Conservation (phyloP, 352 stramenopile species). For the Pythium insidiosum region DNA sequence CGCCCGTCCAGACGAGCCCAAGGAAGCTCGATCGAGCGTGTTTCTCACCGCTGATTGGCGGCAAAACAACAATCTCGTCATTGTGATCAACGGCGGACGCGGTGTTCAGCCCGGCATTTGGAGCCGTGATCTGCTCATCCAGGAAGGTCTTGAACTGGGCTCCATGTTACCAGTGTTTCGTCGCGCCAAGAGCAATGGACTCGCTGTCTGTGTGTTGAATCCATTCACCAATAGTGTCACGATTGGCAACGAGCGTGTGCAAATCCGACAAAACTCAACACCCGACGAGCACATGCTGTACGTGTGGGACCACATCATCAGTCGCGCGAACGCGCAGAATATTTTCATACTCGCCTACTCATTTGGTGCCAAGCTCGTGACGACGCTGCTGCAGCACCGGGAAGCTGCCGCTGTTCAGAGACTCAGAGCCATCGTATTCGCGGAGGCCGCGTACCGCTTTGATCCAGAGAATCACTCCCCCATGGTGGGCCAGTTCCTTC, state of each 20-base stretch:
- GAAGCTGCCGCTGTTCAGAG: slow-evolving; percentile 45
- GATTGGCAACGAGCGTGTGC: slow-evolving; percentile 35
- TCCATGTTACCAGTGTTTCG: slow-evolving; percentile 73
- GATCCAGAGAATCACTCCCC: slow-evolving; percentile 40
- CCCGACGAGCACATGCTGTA: slow-evolving; percentile 68
- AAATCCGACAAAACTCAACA: slow-evolving; percentile 49
- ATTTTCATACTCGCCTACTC: slow-evolving; percentile 64
- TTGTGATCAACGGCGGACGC: slow-evolving; percentile 63
- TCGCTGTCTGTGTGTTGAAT: slow-evolving; percentile 59
- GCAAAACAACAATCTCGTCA: slow-evolving; percentile 41
- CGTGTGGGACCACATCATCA: slow-evolving; percentile 72
- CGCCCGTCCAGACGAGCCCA: slow-evolving; percentile 41
- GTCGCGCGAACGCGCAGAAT: slow-evolving; percentile 41
- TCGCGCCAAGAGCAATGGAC: slow-evolving; percentile 27
- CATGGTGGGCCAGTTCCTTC: slow-evolving; percentile 49
- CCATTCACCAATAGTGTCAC: slow-evolving; percentile 71
- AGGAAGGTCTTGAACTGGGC: slow-evolving; percentile 63
- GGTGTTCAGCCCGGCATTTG: slow-evolving; percentile 70
- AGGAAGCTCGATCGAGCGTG: slow-evolving; percentile 57
- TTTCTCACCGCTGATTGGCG: slow-evolving; percentile 69
- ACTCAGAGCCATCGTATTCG: slow-evolving; percentile 59
- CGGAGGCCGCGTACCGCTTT: slow-evolving; percentile 50
- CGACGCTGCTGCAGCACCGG: slow-evolving; percentile 55
- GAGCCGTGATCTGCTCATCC: slow-evolving; percentile 67
- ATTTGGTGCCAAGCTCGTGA: slow-evolving; percentile 59